Base-by-base conservation (phyloP, 768 basidiomycete genomes). In the Mycena kentingensis region DNA sequence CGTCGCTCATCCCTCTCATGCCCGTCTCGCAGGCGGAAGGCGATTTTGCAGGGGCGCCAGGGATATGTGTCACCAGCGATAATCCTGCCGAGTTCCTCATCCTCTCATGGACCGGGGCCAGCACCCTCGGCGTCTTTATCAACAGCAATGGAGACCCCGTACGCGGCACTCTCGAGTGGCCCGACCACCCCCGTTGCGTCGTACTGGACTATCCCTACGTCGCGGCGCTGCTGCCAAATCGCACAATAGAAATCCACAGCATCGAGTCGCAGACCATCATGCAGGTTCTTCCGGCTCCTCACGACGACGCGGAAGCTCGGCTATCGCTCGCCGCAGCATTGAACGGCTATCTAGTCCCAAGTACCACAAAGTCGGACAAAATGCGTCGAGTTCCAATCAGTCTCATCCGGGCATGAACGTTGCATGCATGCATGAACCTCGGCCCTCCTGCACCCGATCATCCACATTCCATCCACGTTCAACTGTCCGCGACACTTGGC, bases 141-240 rank as follows among this genome's bases (percentile, higher is more conserved):
- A 91, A 81, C 13, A 81, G 84, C 0, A 80, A 83, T 2, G 94
- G 93, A 0, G 93, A 96, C 67, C 93, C 95, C 4, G 86, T 93
- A 7, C 79, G 94, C 39, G 93, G 93, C 2, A 95, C 94, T 2
- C 71, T 97, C 37, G 82, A 92, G 64, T 97, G 93, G 91, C 78
- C 83, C 3, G 80, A 74, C 44, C 85, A 95, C 73, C 91, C 93
- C 38, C 39, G 43, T 52, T 24, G 29, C 25, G 41, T 59, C 91
- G 91, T 83, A 53, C 73, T 93, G 46, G 93, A 97, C 65, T 84
- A 85, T 58, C 93, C 91, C 3, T 87, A 89, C 56, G 73, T 93
- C 46, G 83, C 85, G 12, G 81, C 93, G 1, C 77, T 97, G 3
- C 76, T 97, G 3, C 83, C 86, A 2, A 84, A 95, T 65, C 77